Conservation (phyloP, 2,329 filamentous ascomycete genomes). For the Boeremia exigua region DNA sequence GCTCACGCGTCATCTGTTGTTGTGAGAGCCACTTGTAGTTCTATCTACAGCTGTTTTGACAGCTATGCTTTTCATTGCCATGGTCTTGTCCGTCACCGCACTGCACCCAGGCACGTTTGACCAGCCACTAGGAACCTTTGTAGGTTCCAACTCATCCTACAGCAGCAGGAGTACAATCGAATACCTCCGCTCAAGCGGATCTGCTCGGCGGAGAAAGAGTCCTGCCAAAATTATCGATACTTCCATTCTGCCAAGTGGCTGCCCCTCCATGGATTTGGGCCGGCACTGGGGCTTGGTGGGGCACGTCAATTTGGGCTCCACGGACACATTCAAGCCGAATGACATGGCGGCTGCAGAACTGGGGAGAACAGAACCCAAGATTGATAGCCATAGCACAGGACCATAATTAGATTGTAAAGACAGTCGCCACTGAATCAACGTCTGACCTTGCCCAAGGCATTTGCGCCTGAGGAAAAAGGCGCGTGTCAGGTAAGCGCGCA, state of each 20-base stretch:
- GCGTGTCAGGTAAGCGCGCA: conserved; percentile 29
- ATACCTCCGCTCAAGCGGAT: too few species aligned
- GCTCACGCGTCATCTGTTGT: conserved; percentile 8
- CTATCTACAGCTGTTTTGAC: conserved; percentile 5
- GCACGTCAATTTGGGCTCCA: not conserved
- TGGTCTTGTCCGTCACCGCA: too few species aligned
- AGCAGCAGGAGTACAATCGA: too few species aligned
- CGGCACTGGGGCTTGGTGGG: too few species aligned
- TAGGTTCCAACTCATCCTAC: too few species aligned
- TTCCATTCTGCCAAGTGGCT: too few species aligned
- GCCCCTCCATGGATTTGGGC: too few species aligned
- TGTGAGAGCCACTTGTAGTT: conserved; percentile 4
- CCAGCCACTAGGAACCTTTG: too few species aligned
- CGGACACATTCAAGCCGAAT: not conserved
- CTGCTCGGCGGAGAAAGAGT: too few species aligned
- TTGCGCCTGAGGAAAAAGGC: conserved; percentile 15
- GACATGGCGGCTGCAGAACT: not conserved
- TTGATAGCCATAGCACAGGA: not conserved
- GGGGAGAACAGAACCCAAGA: not conserved
- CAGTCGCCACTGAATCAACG: not conserved
- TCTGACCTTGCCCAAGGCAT: not conserved
- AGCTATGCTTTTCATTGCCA: not conserved
- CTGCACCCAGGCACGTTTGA: too few species aligned
- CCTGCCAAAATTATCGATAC: too few species aligned
- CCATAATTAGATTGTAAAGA: not conserved